Evolutionary conservation across 805 yeast species (phyloP), one percentile per base, ranked within the genome.

Genomic region (Candida cerambycidarum): DNA sequence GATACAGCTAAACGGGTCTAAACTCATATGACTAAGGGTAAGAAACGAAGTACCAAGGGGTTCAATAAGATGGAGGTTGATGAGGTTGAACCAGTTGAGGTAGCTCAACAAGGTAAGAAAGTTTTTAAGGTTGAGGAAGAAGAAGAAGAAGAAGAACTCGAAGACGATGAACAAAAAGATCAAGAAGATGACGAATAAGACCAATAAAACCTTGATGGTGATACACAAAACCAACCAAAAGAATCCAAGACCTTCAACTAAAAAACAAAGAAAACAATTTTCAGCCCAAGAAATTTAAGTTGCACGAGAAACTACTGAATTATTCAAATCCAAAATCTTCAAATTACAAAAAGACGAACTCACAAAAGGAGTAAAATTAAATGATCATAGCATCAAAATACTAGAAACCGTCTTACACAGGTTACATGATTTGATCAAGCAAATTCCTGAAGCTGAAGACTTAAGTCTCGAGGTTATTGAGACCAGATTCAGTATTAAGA

Each of bases 301-400:
- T 2, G 96, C 97, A 0, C 76, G 96, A 54, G 97, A 90, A 61
- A 87, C 97, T 1, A 93, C 95, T 1, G 97, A 90, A 61, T 68
- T 92, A 35, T 93, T 90, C 79, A 89, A 90, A 58, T 89, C 97
- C 7, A 93, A 90, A 63, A 89, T 93, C 42, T 92, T 93, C 80
- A 93, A 93, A 62, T 66, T 93, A 44, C 96, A 93, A 67, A 89
- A 92, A 47, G 98, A 90, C 64, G 98, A 90, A 59, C 70, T 93
- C 31, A 69, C 93, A 53, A 78, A 80, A 52, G 98, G 92, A 62
- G 78, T 92, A 30, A 78, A 80, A 53, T 62, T 90, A 31, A 85
- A 85, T 54, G 92, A 87, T 14, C 63, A 78, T 13, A 82, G 83
- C 55, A 76, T 84, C 33, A 59, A 77, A 39, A 70, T 73, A 38